These are phyloP conservation scores for Intubia oerlemansii DNA, from an alignment of 2,329 filamentous ascomycete species.

Conservation along the genomic window DNA sequence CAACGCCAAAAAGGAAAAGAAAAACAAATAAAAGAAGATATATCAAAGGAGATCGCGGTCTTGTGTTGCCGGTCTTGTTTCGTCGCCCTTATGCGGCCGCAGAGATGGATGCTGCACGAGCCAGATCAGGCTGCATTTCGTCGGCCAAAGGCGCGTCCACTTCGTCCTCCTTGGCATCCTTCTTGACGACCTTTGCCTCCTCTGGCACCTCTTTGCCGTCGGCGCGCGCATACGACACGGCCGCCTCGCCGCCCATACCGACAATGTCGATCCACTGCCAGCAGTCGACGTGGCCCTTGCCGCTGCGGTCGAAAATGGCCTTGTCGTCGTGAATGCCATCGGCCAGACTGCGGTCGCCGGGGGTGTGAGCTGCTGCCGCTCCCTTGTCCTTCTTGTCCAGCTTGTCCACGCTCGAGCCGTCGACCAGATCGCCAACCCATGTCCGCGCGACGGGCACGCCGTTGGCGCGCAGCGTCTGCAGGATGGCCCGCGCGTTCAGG, in stretches of 20 bases:
- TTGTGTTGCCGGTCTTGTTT: too few relatives aligned
- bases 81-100: too few relatives aligned
- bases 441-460: conserved; percentile 27
- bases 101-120: too few relatives aligned
- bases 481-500: conserved; percentile 34
- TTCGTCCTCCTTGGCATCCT: too few relatives aligned
- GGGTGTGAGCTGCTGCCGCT: conserved; percentile 1
- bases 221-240: neutral
- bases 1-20: too few relatives aligned
- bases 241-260: conserved; percentile 19
- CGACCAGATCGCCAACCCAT: conserved; percentile 24
- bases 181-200: too few relatives aligned
- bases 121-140: too few relatives aligned
- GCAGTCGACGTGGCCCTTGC: conserved; percentile 16
- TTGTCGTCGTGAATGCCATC: conserved; percentile 23
- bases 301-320: conserved; percentile 26
- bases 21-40: too few relatives aligned
- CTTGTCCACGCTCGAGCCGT: conserved; percentile 20
- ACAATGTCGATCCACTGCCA: conserved; percentile 33
- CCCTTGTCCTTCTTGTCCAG: conserved; percentile 7
- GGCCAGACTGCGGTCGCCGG: neutral
- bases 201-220: too few relatives aligned
- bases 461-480: conserved; percentile 33
- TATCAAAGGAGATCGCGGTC: too few relatives aligned
- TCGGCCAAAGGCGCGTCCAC: too few relatives aligned